Base-by-base conservation (phyloP, 768 basidiomycete genomes). In the Lentinula lateritia region DNA sequence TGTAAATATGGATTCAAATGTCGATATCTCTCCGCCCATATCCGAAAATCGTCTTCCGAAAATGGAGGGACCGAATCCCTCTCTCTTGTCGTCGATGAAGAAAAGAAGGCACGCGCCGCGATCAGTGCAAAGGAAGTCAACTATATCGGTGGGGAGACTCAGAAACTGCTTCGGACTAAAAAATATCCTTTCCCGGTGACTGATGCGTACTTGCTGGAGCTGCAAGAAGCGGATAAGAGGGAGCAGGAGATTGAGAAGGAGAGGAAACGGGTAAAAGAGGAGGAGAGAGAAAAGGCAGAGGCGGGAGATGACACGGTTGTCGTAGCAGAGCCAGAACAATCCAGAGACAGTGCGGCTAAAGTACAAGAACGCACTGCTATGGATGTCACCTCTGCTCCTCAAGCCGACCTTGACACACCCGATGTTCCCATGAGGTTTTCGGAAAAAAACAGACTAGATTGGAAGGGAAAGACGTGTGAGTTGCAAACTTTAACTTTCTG, bases 1-100 rank as follows among this genome's bases (percentile, higher is more conserved):
- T 97, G 94, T 75, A 83, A 84, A 78, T 85, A 83, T 66, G 97
- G 95, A 10, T 87, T 91, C 72, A 93, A 94, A 72, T 99, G 97
- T 71, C 86, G 97, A 2, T 97, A 90, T 73, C 81, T 97, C 5
- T 88, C 89, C 12, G 87, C 83, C 3, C 96, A 99, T 72, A 74
- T 89, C 10, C 73, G 69, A 16, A 73, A 74, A 39, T 15, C 38
- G 15, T 1, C 9, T 6, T 13, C 41, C 20, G 55, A 42, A 5
- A 76, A 80, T 36, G 78, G 78, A 15, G 28, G 28, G 28, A 73
- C 76, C 13, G 85, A 83, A 1, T 64, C 72, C 2, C 66, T 83
- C 15, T 71, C 71, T 28, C 68, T 89, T 0, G 62, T 80, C 0
- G 74, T 74, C 6, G 85, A 93, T 66, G 82, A 84, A 62, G 83